A percentile compares a stretch with the other conserved stretches of the same genome.
These are phyloP conservation scores for Hordeum pubiflorum DNA, from an alignment of 202 grass and related monocot species.

Conservation along the genomic window DNA sequence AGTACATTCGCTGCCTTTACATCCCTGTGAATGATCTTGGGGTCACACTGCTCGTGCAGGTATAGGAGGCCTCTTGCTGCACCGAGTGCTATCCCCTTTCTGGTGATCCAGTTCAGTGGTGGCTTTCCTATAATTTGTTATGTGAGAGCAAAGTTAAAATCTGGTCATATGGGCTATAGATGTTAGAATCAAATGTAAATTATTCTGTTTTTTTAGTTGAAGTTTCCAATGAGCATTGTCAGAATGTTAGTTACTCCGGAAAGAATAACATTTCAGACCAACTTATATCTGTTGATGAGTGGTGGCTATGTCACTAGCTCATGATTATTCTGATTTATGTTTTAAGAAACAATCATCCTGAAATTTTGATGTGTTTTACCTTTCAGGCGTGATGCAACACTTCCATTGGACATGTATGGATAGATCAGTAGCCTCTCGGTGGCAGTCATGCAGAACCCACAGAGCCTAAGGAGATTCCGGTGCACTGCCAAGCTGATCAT, in stretches of 20 bases:
- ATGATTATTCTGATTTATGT: not conserved
- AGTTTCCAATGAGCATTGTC: not conserved
- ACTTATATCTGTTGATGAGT: not conserved
- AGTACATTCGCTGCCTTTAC: conserved; percentile 91
- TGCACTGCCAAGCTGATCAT: conserved; percentile 91
- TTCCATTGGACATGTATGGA: conserved; percentile 89
- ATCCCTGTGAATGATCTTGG: conserved; percentile 92
- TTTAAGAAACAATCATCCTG: not conserved
- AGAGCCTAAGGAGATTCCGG: conserved; percentile 64
- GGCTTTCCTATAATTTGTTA: conserved; percentile 55
- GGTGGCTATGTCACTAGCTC: not conserved
- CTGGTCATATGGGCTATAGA: not conserved
- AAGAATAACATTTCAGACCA: not conserved
- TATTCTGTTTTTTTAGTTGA: not conserved
- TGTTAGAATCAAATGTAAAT: not conserved
- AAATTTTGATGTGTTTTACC: conserved; percentile 29
- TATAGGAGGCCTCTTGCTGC: conserved; percentile 79
- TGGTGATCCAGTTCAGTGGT: conserved; percentile 72
- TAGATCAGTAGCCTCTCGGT: conserved; percentile 79
- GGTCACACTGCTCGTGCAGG: conserved; percentile 90
- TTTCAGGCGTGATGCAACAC: conserved; percentile 77
- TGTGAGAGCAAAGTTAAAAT: conserved; percentile 11
- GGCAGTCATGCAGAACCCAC: conserved; percentile 67
- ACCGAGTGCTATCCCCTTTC: conserved; percentile 77
- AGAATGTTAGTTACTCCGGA: not conserved